A percentile compares a stretch with the other conserved stretches of the same genome.
phyloP scores from a whole-genome alignment of 768 basidiomycete species.

The Mycena floridula region DNA sequence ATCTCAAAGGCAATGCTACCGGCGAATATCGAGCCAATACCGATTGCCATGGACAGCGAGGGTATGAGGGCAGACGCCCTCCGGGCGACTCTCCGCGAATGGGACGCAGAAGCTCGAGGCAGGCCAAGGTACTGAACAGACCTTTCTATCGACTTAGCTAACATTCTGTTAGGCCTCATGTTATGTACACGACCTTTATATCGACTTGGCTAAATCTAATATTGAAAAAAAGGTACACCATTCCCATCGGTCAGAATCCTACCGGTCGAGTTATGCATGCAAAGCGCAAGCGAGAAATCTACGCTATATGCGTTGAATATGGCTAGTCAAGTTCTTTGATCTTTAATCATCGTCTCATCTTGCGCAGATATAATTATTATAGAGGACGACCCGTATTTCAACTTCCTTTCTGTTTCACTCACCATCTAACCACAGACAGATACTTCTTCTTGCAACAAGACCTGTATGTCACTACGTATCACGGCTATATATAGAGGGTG shows the following conservation, averaged over 20 bases:
- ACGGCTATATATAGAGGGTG: too few species aligned
- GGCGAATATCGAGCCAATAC: conserved; percentile 38
- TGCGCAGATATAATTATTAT: conserved; percentile 63
- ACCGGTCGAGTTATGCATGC: conserved; percentile 63
- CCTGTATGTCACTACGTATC: conserved; percentile 39
- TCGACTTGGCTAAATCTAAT: too few species aligned
- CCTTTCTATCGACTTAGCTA: background rate
- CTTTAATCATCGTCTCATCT: background rate
- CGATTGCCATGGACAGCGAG: conserved; percentile 63
- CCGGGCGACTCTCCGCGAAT: conserved; percentile 51
- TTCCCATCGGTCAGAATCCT: conserved; percentile 84
- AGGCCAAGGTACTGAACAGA: too few species aligned
- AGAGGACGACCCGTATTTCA: conserved; percentile 85
- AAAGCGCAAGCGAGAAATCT: conserved; percentile 70
- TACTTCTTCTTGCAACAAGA: conserved; percentile 68
- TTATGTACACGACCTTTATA: too few species aligned
- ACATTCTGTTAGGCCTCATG: conserved; percentile 46
- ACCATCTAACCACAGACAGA: too few species aligned
- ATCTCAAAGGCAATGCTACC: background rate
- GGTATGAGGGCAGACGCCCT: conserved; percentile 65
- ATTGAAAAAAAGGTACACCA: too few species aligned
- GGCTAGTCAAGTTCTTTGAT: conserved; percentile 44
- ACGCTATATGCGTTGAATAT: conserved; percentile 77
- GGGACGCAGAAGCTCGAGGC: conserved; percentile 56
- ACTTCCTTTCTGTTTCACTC: too few species aligned